These are phyloP conservation scores for Ophidiomyces ophidiicola DNA, from an alignment of 2,329 filamentous ascomycete genomes.

Conservation along the genomic window DNA sequence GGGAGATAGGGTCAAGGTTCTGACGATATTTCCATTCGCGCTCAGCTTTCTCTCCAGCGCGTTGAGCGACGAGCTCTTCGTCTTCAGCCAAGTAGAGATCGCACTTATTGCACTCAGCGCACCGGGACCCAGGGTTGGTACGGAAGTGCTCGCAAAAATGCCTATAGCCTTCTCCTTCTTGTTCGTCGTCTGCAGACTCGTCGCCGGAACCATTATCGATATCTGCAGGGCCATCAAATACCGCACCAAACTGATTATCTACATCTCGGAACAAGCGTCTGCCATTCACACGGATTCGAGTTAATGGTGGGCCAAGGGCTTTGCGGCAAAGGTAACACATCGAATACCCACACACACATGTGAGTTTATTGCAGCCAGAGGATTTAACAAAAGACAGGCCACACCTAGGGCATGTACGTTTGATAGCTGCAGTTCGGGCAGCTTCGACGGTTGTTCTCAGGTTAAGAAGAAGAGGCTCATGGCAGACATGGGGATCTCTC, in stretches of 20 bases:
- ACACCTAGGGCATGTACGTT: conserved; percentile 86
- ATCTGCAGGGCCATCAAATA: conserved; percentile 7
- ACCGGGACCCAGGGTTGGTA: conserved; percentile 61
- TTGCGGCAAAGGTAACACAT: conserved; percentile 97
- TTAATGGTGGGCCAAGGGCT: conserved; percentile 35
- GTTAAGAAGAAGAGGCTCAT: conserved; percentile 68
- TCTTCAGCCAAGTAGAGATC: conserved; percentile 61
- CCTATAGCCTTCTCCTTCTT: conserved; percentile 60
- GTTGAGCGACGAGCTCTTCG: conserved; percentile 55
- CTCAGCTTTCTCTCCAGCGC: conserved; percentile 61
- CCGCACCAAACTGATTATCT: conserved; percentile 7
- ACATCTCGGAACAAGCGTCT: neutral
- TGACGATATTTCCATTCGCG: conserved; percentile 57
- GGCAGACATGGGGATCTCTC: conserved; percentile 80
- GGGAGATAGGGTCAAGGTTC: conserved; percentile 25
- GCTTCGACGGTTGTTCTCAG: conserved; percentile 83
- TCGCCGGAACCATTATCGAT: conserved; percentile 12
- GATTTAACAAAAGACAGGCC: conserved; percentile 86
- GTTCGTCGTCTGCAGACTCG: conserved; percentile 18
- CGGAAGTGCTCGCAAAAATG: conserved; percentile 97
- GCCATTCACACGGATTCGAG: conserved; percentile 1
- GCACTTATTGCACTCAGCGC: conserved; percentile 67
- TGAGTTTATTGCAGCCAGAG: conserved; percentile 91
- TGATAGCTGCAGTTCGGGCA: conserved; percentile 85
- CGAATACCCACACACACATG: conserved; percentile 86